Evolutionary conservation across 2,329 filamentous ascomycete species (phyloP), one percentile per base, ranked within the genome.

Genomic region (Epichloe sylvatica): DNA sequence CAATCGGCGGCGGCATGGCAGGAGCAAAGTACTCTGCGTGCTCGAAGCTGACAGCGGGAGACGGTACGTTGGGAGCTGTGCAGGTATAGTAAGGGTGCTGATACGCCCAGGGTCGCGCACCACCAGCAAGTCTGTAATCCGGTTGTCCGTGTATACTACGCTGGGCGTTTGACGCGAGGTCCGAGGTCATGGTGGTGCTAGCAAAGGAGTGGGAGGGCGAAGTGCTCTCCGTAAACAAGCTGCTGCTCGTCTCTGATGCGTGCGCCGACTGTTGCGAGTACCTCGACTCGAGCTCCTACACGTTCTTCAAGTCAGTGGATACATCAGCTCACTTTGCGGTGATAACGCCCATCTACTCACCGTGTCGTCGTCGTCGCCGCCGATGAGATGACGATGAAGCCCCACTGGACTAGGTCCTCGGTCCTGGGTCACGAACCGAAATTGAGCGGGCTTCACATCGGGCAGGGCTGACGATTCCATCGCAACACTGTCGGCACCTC

Each of bases 201-300:
- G 42, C 49, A 42, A 51, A 41, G 11, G 46, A 45, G 2, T 45
- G 45, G 33, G 38, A 40, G n/a, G 46, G 45, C 37, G 46, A 45
- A 37, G 41, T 47, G 33, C 23, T 45, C 8, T 42, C 46, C 13
- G 41, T 34, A 1, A 45, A 36, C 3, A 38, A 40, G 39, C 38
- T 44, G 15, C 45, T 30, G 8, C 45, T 35, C 7, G 45, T n/a
- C 4, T 49, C 46, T 11, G 41, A 45, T 17, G 19, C 17, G 19
- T 49, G 25, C 30, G 49, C 37, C 5, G 42, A 37, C 41, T 48
- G 19, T 19, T 35, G 46, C 34, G 25, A 35, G 21, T 51, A 30
- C 12, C 13, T 44, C 9, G n/a, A 40, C 23, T 49, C 25, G n/a
- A 7, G 36, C 30, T 39, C 46, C 46, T 44, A 11, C 42, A 11